Evolutionary conservation across 345 rosid species (phyloP).

Genomic region (Citrus inodora): DNA sequence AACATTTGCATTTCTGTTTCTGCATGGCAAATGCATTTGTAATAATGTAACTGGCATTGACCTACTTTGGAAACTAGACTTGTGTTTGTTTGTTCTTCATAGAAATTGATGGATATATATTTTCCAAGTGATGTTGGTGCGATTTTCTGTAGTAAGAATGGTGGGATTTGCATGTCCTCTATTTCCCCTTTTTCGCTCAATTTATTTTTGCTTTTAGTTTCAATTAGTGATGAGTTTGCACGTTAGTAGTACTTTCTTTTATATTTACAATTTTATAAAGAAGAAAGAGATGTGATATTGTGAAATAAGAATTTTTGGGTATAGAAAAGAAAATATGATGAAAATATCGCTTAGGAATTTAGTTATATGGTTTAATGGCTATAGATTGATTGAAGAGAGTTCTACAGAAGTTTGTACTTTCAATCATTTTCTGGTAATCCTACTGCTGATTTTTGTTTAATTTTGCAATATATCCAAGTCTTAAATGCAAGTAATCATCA

Average conservation of each 20-base stretch:
- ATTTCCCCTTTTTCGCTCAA: background rate
- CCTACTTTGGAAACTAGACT: background rate
- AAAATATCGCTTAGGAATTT: too few species aligned
- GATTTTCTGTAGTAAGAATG: background rate
- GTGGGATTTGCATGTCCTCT: background rate
- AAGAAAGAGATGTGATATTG: too few species aligned
- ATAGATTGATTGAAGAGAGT: background rate
- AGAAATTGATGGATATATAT: background rate
- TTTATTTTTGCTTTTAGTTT: background rate
- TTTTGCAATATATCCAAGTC: background rate
- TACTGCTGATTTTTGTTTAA: background rate
- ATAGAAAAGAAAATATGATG: background rate
- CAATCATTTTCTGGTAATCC: background rate
- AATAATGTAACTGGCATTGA: constrained; percentile 9
- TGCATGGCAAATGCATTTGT: constrained; percentile 8
- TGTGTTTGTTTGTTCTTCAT: background rate
- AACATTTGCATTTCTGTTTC: background rate
- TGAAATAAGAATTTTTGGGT: too few species aligned
- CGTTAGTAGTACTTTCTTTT: too few species aligned
- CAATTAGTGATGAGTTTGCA: too few species aligned
- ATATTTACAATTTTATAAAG: background rate
- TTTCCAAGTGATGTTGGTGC: background rate
- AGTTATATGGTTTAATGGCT: background rate
- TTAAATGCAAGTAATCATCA: background rate
- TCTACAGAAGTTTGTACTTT: background rate